Base-by-base conservation (phyloP, 192 early-diverging fungal genomes). In the Coemansia sp. region DNA sequence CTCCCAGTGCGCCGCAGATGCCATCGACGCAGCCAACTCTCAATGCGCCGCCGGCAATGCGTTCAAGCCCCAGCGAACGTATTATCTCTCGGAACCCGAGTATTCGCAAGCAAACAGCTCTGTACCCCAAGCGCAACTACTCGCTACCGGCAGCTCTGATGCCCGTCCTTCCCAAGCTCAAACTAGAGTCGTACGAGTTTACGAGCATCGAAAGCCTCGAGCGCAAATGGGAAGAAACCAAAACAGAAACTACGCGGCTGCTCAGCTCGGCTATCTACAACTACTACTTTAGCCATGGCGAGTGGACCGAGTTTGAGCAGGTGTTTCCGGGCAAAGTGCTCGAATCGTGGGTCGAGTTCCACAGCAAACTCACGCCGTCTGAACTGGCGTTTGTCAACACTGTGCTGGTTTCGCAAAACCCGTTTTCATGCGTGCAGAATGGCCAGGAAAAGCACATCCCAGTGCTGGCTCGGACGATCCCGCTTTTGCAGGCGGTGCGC, bases 211-310 rank as follows among this genome's bases (percentile, higher is more conserved):
- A 80, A 62, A 68, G 72, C 13, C 68, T 80, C 18, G 77, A 80
- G 68, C 68, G 77, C 54, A 69, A 70, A 29, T 80, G 77, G 77
- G 71, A 64, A 2, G 71, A 71, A 26, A 65, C 70, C 29, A 74
- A 73, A 55, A 80, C 77, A 19, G 77, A 80, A 39, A 69, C 77
- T 6, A 74, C 71, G 5, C 54, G 70, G 35, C 67, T 80, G 52
- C 77, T 80, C 52, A 73, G 77, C 68, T 80, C 77, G 23, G 77
- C 77, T 23, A 80, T 80, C 45, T 80, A 80, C 71, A 80, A 80
- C 50, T 80, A 80, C 62, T 80, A 80, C 45, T 80, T 80, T 63
- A 80, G 65, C 62, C 77, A 74, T 14, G 77, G 77, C 54, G 77
- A 69, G 29, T 80, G 77, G 77, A 54, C 50, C 16, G 77, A 80